phyloP scores from a whole-genome alignment of 345 rosid species.

The Dipteronia sinensis region DNA sequence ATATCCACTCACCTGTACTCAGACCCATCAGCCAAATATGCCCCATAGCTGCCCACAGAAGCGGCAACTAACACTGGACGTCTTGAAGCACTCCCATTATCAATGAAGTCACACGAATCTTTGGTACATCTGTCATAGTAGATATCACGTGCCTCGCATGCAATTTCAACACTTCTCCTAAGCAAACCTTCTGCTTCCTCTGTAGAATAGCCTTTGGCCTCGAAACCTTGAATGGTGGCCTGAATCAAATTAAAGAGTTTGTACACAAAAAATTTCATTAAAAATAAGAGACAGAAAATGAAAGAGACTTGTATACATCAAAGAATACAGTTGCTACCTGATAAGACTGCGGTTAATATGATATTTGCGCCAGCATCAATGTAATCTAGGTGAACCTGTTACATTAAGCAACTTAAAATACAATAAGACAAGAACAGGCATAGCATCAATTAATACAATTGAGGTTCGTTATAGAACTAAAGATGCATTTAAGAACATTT shows the following conservation, averaged over 20 bases:
- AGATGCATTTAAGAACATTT: background rate
- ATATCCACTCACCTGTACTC: slow-evolving; percentile 65
- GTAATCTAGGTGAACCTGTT: slow-evolving; percentile 90
- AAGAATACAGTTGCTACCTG: slow-evolving; percentile 46
- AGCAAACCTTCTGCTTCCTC: slow-evolving; percentile 72
- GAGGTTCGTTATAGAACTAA: background rate
- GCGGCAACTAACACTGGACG: slow-evolving; percentile 80
- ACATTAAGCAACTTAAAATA: slow-evolving; percentile 1
- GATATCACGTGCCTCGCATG: slow-evolving; percentile 81
- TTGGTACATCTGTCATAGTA: slow-evolving; percentile 56
- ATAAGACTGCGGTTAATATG: slow-evolving; percentile 77
- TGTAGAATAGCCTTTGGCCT: slow-evolving; percentile 65
- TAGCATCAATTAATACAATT: background rate
- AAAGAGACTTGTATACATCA: background rate
- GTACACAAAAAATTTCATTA: background rate
- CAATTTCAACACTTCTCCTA: slow-evolving; percentile 73
- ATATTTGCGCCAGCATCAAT: slow-evolving; percentile 86
- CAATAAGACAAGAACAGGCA: background rate
- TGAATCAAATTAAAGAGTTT: slow-evolving; percentile 18
- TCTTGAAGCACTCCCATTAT: slow-evolving; percentile 27
- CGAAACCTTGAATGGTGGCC: slow-evolving; percentile 94
- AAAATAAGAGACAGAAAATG: background rate
- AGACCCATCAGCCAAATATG: slow-evolving; percentile 91
- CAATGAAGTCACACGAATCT: slow-evolving; percentile 52
- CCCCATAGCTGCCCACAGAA: slow-evolving; percentile 96